A percentile compares a stretch with the other conserved stretches of the same genome.
These are phyloP conservation scores for Fomitopsis schrenkii DNA, from an alignment of 1,284 basidiomycete species.

Conservation along the genomic window DNA sequence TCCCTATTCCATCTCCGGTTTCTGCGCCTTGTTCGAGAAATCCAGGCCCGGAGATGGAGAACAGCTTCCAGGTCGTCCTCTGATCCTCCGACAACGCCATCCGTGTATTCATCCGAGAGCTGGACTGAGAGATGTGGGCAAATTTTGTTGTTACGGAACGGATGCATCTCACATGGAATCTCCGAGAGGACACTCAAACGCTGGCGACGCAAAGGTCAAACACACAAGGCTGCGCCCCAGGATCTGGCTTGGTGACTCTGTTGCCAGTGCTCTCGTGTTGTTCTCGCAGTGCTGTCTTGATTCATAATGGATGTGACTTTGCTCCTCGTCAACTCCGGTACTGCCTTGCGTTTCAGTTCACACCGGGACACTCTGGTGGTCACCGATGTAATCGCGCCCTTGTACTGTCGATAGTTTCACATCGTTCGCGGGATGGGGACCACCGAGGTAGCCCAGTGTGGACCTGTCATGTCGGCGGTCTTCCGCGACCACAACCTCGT, in stretches of 20 bases:
- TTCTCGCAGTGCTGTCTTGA: neutral
- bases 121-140: neutral
- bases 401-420: neutral
- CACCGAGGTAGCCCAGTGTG: no score
- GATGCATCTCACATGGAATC: neutral
- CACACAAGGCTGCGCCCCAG: neutral
- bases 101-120: slow-evolving; percentile 5
- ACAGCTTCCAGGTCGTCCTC: neutral
- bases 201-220: neutral
- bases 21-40: no score
- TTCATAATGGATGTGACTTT: neutral
- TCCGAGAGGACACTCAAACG: neutral
- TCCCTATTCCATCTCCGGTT: neutral
- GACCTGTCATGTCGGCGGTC: no score
- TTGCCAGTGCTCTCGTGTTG: neutral
- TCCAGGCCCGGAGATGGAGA: neutral
- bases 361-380: neutral
- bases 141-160: neutral
- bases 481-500: no score
- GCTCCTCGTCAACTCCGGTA: neutral
- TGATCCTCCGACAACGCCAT: neutral
- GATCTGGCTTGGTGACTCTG: neutral
- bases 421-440: no score
- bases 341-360: no score
- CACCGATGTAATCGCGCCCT: neutral